Conservation (phyloP, 495 filamentous ascomycete genomes). For the Xylaria grammica region DNA sequence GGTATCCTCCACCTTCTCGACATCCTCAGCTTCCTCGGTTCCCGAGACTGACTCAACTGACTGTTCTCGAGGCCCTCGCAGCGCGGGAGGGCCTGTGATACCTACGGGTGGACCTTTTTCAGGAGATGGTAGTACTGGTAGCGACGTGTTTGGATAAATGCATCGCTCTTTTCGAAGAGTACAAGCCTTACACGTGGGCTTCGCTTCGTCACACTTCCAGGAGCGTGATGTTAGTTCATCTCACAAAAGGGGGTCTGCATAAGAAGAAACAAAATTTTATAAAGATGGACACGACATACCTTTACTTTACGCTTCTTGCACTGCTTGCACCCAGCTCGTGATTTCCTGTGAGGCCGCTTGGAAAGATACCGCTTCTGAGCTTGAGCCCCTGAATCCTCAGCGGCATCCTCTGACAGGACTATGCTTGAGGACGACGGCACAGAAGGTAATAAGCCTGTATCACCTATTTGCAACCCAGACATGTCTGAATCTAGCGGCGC, state of each 20-base stretch:
- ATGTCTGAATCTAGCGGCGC: not conserved
- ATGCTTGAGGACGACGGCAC: not conserved
- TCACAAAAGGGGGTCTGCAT: not conserved
- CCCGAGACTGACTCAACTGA: not conserved
- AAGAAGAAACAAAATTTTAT: not conserved
- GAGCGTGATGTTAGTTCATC: conserved; percentile 3
- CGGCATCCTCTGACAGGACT: not conserved
- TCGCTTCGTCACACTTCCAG: conserved; percentile 54
- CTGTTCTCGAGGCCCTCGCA: conserved; percentile 17
- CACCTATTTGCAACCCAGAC: not conserved
- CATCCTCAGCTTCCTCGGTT: conserved; percentile 4
- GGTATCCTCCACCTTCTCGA: not conserved
- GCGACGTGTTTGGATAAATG: conserved; percentile 37
- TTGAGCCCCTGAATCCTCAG: not conserved
- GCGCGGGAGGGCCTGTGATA: conserved; percentile 8
- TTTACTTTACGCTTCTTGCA: conserved; percentile 57
- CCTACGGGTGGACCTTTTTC: conserved; percentile 19
- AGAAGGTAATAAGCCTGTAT: not conserved
- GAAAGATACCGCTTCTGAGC: conserved; percentile 44
- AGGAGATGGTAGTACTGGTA: conserved; percentile 20
- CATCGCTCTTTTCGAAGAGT: conserved; percentile 49
- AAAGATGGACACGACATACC: conserved; percentile 34
- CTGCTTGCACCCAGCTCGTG: conserved; percentile 50
- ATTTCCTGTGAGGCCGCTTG: conserved; percentile 60
- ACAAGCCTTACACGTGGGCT: conserved; percentile 53